A percentile compares a stretch with the other conserved stretches of the same genome.
phyloP scores from a whole-genome alignment of 306 rosid genomes.

The Pueraria montana region DNA sequence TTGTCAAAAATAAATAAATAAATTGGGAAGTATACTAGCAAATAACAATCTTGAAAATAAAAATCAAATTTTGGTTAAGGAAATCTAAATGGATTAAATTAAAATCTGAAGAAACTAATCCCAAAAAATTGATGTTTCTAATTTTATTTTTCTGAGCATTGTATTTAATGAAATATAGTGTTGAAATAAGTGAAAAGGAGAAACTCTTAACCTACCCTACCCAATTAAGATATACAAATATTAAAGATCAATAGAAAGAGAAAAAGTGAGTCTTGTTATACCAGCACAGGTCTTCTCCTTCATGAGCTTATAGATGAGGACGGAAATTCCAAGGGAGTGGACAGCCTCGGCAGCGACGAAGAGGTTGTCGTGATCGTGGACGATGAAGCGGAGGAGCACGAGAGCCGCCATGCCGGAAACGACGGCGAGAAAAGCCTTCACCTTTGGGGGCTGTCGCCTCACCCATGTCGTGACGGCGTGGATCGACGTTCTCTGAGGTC shows the following conservation, averaged over 20 bases:
- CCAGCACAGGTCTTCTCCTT: slow-evolving; percentile 99
- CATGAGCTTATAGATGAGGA: slow-evolving; percentile 93
- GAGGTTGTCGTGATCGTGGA: slow-evolving; percentile 96
- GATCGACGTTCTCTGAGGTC: slow-evolving; percentile 78
- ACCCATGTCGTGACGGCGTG: slow-evolving; percentile 79
- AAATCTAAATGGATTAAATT: slow-evolving; percentile 17
- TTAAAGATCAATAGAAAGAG: neutral
- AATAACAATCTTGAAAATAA: neutral
- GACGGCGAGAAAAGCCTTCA: slow-evolving; percentile 91
- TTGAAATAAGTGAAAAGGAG: slow-evolving; percentile 14
- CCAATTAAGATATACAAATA: neutral
- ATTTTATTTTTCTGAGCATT: neutral
- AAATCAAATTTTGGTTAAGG: neutral
- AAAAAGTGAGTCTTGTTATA: slow-evolving; percentile 41
- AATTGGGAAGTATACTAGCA: neutral
- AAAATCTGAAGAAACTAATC: neutral
- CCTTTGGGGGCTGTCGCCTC: slow-evolving; percentile 91
- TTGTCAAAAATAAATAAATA: neutral
- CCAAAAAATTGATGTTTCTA: slow-evolving; percentile 11
- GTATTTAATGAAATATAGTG: neutral
- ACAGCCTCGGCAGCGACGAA: slow-evolving; percentile 97
- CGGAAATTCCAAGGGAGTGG: slow-evolving; percentile 89
- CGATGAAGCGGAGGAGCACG: slow-evolving; percentile 87
- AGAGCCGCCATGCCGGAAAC: slow-evolving; percentile 94
- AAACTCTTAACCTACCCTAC: neutral